These are phyloP conservation scores for Cyclostephanos invisitatus DNA, from an alignment of 108 stramenopile species.

Conservation along the genomic window DNA sequence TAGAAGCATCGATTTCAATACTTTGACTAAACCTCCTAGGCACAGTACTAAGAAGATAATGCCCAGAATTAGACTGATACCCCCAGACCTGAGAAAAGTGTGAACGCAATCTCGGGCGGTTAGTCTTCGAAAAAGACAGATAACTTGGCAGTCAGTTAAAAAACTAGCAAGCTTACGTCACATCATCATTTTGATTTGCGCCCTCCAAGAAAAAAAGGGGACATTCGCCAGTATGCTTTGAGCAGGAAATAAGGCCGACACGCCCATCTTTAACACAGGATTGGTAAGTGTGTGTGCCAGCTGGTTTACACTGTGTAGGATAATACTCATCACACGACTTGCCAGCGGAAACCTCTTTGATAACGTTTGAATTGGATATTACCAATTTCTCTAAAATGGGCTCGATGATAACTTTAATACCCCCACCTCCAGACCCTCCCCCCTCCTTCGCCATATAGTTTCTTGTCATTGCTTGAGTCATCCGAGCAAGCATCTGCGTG, in stretches of 20 bases:
- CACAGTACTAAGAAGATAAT: slow-evolving; percentile 74
- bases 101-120: not conserved
- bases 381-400: slow-evolving; percentile 70
- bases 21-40: slow-evolving; percentile 76
- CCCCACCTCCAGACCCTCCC: slow-evolving; percentile 75
- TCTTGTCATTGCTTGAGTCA: slow-evolving; percentile 72
- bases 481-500: slow-evolving; percentile 55
- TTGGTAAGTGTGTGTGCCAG: slow-evolving; percentile 45
- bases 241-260: slow-evolving; percentile 75
- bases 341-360: slow-evolving; percentile 64
- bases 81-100: slow-evolving; percentile 51
- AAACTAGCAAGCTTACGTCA: slow-evolving; percentile 1
- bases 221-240: slow-evolving; percentile 54
- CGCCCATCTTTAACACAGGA: slow-evolving; percentile 48
- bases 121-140: not conserved
- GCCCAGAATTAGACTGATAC: slow-evolving; percentile 70
- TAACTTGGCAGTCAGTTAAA: not conserved
- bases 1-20: slow-evolving; percentile 29
- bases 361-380: slow-evolving; percentile 79
- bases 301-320: slow-evolving; percentile 57
- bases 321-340: slow-evolving; percentile 62
- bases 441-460: slow-evolving; percentile 45
- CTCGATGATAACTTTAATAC: slow-evolving; percentile 76
- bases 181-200: slow-evolving; percentile 65
- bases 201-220: slow-evolving; percentile 79